A percentile compares a stretch with the other conserved stretches of the same genome.
Conservation (phyloP, 129 eudicot genomes). For the Artemisia argyi region DNA sequence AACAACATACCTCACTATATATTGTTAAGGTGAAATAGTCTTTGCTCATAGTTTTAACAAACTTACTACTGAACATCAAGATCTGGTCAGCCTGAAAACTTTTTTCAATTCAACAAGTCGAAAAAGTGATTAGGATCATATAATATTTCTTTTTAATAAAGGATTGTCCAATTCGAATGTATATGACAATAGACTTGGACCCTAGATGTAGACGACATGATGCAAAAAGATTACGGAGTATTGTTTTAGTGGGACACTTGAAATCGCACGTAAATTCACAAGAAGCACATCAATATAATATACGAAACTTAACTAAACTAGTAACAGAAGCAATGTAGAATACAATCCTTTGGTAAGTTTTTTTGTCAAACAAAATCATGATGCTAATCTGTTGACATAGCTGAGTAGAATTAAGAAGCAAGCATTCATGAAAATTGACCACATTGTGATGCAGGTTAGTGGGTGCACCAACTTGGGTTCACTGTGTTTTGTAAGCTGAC, state of each 20-base stretch:
- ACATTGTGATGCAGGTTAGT: slow-evolving; percentile 41
- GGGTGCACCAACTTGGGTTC: slow-evolving; percentile 84
- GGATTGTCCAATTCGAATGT: background rate
- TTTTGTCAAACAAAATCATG: slow-evolving; percentile 25
- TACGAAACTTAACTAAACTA: no score
- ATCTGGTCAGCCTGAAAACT: background rate
- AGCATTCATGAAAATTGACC: slow-evolving; percentile 41
- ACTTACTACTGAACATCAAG: slow-evolving; percentile 5
- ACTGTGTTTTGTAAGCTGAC: slow-evolving; percentile 33
- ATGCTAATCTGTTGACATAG: slow-evolving; percentile 17
- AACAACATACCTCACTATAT: background rate
- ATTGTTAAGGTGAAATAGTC: background rate
- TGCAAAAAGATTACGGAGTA: slow-evolving; percentile 11
- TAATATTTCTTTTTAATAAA: background rate
- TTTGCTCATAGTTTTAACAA: background rate
- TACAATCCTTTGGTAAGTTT: background rate
- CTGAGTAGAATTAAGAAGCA: slow-evolving; percentile 32
- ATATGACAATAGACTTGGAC: background rate
- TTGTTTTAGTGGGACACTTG: slow-evolving; percentile 2
- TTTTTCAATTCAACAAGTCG: no score
- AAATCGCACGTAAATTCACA: no score
- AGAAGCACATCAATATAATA: no score
- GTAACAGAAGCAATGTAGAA: no score
- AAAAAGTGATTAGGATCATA: background rate
- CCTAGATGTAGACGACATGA: background rate